These are phyloP conservation scores for Penicillium bovifimosum DNA, from an alignment of 495 filamentous ascomycete genomes.

Conservation along the genomic window DNA sequence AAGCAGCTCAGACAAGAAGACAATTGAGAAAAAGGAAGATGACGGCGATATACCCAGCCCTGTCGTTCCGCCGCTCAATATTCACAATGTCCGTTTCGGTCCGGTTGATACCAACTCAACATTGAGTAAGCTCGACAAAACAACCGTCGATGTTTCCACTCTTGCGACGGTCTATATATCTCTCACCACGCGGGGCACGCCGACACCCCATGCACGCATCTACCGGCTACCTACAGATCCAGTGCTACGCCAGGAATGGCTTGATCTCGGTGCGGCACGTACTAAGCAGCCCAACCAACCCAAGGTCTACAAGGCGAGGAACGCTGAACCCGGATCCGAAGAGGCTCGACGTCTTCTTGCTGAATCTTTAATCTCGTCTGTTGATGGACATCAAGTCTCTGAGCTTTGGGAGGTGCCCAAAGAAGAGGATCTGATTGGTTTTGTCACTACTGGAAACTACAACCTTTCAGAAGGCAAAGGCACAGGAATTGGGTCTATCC, in stretches of 20 bases:
- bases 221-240: constrained; percentile 60
- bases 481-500: constrained; percentile 68
- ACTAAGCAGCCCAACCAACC: constrained; percentile 13
- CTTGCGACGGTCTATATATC: constrained; percentile 56
- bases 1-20: constrained; percentile 3
- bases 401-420: constrained; percentile 62
- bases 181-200: constrained; percentile 54
- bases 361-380: constrained; percentile 41
- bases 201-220: constrained; percentile 58
- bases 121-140: constrained; percentile 20
- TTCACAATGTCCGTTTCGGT: constrained; percentile 29
- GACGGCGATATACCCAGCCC: background rate
- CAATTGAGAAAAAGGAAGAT: constrained; percentile 13
- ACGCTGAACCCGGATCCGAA: constrained; percentile 18
- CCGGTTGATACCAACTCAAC: constrained; percentile 17
- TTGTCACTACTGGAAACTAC: constrained; percentile 83
- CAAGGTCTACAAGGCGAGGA: constrained; percentile 1
- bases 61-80: constrained; percentile 22
- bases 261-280: constrained; percentile 27
- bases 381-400: constrained; percentile 31
- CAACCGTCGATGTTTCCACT: constrained; percentile 20
- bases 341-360: constrained; percentile 50
- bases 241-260: constrained; percentile 50
- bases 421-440: constrained; percentile 80
- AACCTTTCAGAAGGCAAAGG: constrained; percentile 72